Conservation (phyloP, 805 yeast species). For the Saccharomycopsis javanensis region DNA sequence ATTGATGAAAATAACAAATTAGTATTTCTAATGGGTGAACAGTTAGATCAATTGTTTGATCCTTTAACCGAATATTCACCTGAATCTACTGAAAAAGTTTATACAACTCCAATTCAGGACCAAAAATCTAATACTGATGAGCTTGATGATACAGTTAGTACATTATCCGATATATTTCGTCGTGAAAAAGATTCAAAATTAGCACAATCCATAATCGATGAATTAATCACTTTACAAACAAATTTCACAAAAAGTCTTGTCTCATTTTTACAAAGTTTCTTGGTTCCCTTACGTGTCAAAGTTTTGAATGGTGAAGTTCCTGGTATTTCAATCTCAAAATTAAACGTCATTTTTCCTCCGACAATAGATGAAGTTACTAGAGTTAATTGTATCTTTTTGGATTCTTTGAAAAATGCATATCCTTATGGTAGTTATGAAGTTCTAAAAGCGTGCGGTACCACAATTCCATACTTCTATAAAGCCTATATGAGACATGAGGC, state of each 20-base stretch:
- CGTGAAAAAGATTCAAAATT: slow-evolving; percentile 28
- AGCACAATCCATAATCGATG: slow-evolving; percentile 49
- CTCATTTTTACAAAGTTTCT: slow-evolving; percentile 63
- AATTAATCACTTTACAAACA: slow-evolving; percentile 62
- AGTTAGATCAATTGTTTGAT: slow-evolving; percentile 79
- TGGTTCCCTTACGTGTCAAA: slow-evolving; percentile 67
- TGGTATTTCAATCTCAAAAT: slow-evolving; percentile 47
- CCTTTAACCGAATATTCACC: slow-evolving; percentile 89
- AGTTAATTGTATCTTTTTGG: slow-evolving; percentile 76
- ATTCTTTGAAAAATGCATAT: slow-evolving; percentile 56
- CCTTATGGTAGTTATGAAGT: slow-evolving; percentile 69
- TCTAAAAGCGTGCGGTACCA: slow-evolving; percentile 67
- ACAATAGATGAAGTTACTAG: slow-evolving; percentile 91
- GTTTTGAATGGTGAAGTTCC: slow-evolving; percentile 47
- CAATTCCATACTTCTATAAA: slow-evolving; percentile 84
- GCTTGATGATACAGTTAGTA: slow-evolving; percentile 15
- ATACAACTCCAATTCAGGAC: slow-evolving; percentile 44
- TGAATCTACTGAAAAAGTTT: slow-evolving; percentile 66
- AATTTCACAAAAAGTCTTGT: slow-evolving; percentile 65
- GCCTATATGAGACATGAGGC: slow-evolving; percentile 94
- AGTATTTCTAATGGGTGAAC: slow-evolving; percentile 73
- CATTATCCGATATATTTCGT: neutral
- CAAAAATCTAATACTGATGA: slow-evolving; percentile 12
- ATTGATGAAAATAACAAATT: slow-evolving; percentile 64
- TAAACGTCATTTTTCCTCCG: slow-evolving; percentile 83